Base-by-base conservation (phyloP, 2,329 filamentous ascomycete species). In the Nemania sp. region DNA sequence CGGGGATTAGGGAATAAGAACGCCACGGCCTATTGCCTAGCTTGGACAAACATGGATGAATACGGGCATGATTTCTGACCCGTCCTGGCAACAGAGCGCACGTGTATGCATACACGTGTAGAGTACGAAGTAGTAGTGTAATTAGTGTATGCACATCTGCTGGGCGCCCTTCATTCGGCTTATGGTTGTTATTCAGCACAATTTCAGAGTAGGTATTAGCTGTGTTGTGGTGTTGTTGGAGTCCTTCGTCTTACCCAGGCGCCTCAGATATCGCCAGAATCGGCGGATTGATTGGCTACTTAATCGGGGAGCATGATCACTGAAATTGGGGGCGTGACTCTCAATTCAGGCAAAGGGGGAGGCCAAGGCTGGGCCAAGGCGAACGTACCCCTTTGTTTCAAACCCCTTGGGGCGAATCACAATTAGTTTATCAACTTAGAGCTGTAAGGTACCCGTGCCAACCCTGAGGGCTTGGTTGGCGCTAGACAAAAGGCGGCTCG, bases 401-500 rank as follows among this genome's bases (percentile, higher is more conserved):
- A 48, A 50, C 56, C 14, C 17, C n/a, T 43, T 23, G 43, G 37
- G 23, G 54, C 57, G 40, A 61, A 56, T 59, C 56, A 59, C 46
- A 30, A 57, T 48, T 47, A 36, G 44, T 49, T 30, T 48, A 11
- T 20, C 15, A 58, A 48, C 56, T 52, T 41, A 17, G 45, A 47
- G 31, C 56, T 66, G 65, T 61, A 63, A 65, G 64, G 63, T 62
- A 66, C 64, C 64, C 60, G 60, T 62, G 59, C 57, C 57, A 60
- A 54, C 54, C 61, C 51, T 56, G 61, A 43, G 39, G 49, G 28
- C 39, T 31, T 47, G 50, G 54, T 43, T 20, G 20, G 34, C 55
- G 57, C 61, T 61, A 66, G 57, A 53, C 57, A 52, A 55, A 39
- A 58, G 52, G 48, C 41, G 39, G 36, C 49, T 55, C 49, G 51